Evolutionary conservation across 495 filamentous ascomycete genomes (phyloP).

Genomic region (Cryomyces minteri): DNA sequence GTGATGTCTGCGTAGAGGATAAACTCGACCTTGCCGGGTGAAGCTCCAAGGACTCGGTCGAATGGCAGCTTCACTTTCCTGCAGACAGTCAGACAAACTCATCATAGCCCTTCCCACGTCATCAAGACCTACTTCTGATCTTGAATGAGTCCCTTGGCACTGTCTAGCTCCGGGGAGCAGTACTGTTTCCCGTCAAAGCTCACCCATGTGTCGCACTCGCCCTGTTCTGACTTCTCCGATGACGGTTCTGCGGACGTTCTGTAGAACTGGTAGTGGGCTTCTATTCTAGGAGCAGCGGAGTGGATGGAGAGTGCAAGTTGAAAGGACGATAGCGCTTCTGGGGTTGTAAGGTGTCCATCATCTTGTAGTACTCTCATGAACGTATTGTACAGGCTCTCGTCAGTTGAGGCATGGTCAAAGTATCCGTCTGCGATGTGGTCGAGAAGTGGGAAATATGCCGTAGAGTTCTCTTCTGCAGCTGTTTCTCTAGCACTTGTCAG

Average conservation of each 20-base stretch:
- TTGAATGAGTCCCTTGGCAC: constrained; percentile 8
- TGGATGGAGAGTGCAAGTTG: constrained; percentile 77
- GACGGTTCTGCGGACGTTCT: constrained; percentile 64
- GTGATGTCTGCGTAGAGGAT: constrained; percentile 83
- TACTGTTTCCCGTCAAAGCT: constrained; percentile 62
- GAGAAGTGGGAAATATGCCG: constrained; percentile 86
- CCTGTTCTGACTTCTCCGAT: constrained; percentile 41
- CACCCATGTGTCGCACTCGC: constrained; percentile 63
- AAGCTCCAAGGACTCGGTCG: constrained; percentile 52
- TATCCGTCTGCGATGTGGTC: constrained; percentile 78
- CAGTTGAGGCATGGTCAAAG: constrained; percentile 52
- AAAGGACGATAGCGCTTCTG: constrained; percentile 70
- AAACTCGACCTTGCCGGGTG: constrained; percentile 32
- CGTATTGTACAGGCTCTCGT: constrained; percentile 58
- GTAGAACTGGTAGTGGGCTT: constrained; percentile 95
- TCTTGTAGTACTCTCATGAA: constrained; percentile 58
- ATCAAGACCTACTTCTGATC: constrained; percentile 5
- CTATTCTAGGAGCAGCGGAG: constrained; percentile 75
- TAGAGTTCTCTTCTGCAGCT: constrained; percentile 76
- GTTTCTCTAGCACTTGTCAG: constrained; percentile 52
- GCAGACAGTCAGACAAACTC: not conserved
- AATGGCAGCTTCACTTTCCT: constrained; percentile 49
- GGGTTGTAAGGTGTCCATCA: constrained; percentile 58
- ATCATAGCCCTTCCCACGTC: not conserved
- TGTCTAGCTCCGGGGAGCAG: constrained; percentile 53